Conservation (phyloP, 306 rosid species). For the Medicago lupulina region DNA sequence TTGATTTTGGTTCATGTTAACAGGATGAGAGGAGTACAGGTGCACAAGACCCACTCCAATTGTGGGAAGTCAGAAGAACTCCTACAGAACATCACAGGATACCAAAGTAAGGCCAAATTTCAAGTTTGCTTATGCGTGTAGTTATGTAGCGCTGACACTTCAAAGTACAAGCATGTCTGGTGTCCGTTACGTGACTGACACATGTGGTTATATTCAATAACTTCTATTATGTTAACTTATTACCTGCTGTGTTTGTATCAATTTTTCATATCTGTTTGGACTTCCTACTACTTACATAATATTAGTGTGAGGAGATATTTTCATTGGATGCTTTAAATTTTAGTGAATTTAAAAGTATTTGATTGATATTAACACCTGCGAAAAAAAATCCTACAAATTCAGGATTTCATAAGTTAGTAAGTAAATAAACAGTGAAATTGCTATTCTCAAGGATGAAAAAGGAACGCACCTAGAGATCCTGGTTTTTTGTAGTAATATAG, state of each 20-base stretch:
- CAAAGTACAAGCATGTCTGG: neutral
- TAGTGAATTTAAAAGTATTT: too few relatives aligned
- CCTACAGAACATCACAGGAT: slow-evolving; percentile 35
- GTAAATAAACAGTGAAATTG: too few relatives aligned
- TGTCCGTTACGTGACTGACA: neutral
- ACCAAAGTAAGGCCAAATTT: slow-evolving; percentile 50
- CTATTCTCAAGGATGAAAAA: neutral
- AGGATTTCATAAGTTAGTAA: too few relatives aligned
- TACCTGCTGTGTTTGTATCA: neutral
- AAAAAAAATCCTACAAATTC: too few relatives aligned
- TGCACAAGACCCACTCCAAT: slow-evolving; percentile 37
- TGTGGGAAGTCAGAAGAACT: slow-evolving; percentile 43
- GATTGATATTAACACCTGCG: too few relatives aligned
- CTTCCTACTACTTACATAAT: too few relatives aligned
- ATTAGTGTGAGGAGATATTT: too few relatives aligned
- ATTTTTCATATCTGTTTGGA: neutral
- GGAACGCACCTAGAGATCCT: neutral
- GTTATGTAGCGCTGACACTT: neutral
- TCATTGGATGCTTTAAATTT: too few relatives aligned
- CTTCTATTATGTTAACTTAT: neutral
- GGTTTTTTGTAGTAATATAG: neutral
- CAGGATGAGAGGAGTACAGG: slow-evolving; percentile 63
- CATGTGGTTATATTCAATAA: neutral
- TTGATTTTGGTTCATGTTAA: slow-evolving; percentile 24
- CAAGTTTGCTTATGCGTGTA: slow-evolving; percentile 4